Evolutionary conservation across 352 stramenopile species (phyloP), one percentile per base, ranked within the genome.

Genomic region (Globisporangium acanthophoron): DNA sequence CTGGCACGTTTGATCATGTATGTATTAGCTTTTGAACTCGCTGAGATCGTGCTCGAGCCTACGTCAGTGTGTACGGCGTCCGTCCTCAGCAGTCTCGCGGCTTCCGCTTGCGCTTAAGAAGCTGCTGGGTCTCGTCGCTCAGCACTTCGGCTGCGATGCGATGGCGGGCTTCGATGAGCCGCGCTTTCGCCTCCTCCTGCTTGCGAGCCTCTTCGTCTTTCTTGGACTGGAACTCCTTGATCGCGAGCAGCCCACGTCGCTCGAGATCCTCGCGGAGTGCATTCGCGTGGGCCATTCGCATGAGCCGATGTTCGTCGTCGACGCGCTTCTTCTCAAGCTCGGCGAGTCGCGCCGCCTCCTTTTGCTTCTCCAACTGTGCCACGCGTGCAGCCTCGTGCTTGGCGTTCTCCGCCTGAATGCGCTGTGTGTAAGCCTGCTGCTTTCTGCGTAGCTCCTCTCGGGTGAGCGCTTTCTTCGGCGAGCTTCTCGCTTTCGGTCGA

Each of bases 201-300:
- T 74, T 73, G 7, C 71, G 67, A 1, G 74, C 3, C 33, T 78
- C 73, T 9, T 81, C 65, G 20, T 78, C 65, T 46, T 85, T 85
- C 53, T 80, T 78, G 13, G 57, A 52, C 54, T 85, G 73, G 2
- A 75, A 58, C 27, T 80, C 69, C 18, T 54, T 69, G 50, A 81
- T 78, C 3, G 73, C 74, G 1, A 71, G 40, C 12, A 80, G 37
- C 0, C 70, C 73, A 1, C 73, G 70, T 0, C 73, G 70, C 15
- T 78, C 70, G 15, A 81, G 35, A 41, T 80, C 73, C 11, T 80
- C 71, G 3, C 68, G 65, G 24, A 76, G 54, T 0, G 60, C 61
- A 21, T 68, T 57, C n/a, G 67, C 57, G 18, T 73, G 58, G 27
- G 57, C 52, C 8, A 74, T 47, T 11, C 70, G 68, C 46, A 69